phyloP scores from a whole-genome alignment of 2,329 filamentous ascomycete genomes.

The Fusarium albosuccineum region DNA sequence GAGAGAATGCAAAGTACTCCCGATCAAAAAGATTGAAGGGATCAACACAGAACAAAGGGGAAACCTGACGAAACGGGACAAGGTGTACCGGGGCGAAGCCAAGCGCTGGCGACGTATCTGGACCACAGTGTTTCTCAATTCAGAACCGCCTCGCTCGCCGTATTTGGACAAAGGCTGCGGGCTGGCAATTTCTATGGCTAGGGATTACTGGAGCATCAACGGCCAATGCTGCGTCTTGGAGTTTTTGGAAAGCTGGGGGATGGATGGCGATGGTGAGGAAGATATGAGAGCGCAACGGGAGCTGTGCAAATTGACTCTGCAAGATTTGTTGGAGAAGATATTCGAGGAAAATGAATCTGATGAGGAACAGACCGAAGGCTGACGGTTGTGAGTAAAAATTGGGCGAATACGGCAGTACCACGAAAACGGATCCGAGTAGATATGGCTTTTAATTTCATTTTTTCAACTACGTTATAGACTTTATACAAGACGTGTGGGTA shows the following conservation, averaged over 20 bases:
- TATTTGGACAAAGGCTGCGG: neutral
- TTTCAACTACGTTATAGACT: no score
- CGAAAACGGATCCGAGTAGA: no score
- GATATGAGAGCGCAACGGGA: neutral
- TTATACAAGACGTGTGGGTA: no score
- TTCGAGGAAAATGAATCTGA: no score
- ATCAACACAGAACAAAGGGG: conserved; percentile 6
- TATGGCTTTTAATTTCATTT: no score
- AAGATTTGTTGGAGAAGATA: neutral
- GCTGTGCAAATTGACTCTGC: neutral
- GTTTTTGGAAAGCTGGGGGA: neutral
- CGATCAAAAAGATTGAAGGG: neutral
- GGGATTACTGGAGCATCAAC: neutral
- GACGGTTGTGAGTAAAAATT: no score
- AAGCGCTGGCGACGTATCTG: conserved; percentile 4
- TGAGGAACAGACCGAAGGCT: no score
- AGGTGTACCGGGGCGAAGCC: neutral
- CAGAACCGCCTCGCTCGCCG: neutral
- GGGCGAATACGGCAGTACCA: no score
- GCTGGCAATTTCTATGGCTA: neutral
- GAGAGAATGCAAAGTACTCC: neutral
- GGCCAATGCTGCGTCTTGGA: neutral
- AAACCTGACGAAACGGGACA: neutral
- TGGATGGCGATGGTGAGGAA: neutral
- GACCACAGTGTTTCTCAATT: neutral